Base-by-base conservation (phyloP, 1,284 basidiomycete species). In the Naganishia albida region DNA sequence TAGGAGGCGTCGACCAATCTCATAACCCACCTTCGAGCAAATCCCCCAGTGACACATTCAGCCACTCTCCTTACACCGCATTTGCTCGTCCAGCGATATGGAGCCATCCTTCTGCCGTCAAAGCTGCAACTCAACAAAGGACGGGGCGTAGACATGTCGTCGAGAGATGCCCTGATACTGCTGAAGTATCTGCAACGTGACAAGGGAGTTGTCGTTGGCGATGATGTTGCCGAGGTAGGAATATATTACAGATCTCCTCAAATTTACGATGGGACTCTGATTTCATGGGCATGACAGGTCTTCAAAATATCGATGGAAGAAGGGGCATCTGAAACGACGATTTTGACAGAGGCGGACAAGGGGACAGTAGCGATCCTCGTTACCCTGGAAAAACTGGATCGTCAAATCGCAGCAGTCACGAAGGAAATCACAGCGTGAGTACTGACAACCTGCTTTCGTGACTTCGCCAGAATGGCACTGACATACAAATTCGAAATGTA, bases 111-210 rank as follows among this genome's bases (percentile, higher is more conserved):
- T 42, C n/a, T 67, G 20, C 54, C 66, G 38, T 57, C 60, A 7
- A 44, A 54, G 51, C 71, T 69, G 43, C 64, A 63, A 50, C 65
- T 57, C 7, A 77, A 40, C n/a, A 51, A 53, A 26, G 57, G 50
- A 43, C 55, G 44, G n/a, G 28, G 75, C n/a, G 80, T 77, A 16
- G 77, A 73, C 0, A 63, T 84, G 40, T 83, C 88, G 16, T 84
- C 87, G 63, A 72, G 74, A 20, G 91, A 98, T 74, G 75, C 85
- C 13, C 84, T 83, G 63, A 83, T 94, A 1, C 74, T 96, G 38
- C 65, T 95, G 30, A 88, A 82, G 75, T 91, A 87, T 76, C 79
- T 98, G 43, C 84, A 88, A 71, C 83, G 94, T 53, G 94, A 98
- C 74, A 83, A 82, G 70, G 80, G 80, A 6, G 81, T 84, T 0